phyloP scores from a whole-genome alignment of 1,284 basidiomycete genomes.

The Athelia sp. region DNA sequence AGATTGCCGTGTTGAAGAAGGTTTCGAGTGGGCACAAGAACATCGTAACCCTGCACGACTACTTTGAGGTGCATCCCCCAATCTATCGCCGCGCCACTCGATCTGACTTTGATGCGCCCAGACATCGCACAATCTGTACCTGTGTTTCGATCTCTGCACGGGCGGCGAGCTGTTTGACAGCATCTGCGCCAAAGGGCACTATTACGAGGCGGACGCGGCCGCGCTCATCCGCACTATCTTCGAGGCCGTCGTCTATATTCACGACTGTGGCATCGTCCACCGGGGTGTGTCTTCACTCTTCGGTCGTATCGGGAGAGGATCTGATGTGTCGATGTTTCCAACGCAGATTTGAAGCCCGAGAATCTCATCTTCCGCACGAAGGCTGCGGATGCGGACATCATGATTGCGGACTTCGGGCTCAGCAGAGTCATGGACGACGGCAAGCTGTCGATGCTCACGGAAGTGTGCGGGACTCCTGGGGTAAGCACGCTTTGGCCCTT shows the following conservation, averaged over 20 bases:
- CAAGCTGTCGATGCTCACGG: conserved; percentile 84
- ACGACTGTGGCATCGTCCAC: conserved; percentile 93
- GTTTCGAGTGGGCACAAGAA: conserved; percentile 90
- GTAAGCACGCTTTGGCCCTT: conserved; percentile 27
- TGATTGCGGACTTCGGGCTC: conserved; percentile 97
- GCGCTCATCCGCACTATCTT: conserved; percentile 85
- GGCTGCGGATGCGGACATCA: conserved; percentile 89
- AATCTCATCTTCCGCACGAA: conserved; percentile 92
- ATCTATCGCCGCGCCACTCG: not conserved
- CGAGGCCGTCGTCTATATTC: conserved; percentile 88
- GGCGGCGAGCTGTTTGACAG: conserved; percentile 98
- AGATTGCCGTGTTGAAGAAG: conserved; percentile 93
- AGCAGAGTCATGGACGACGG: conserved; percentile 88
- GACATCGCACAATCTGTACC: conserved; percentile 92
- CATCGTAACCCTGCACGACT: conserved; percentile 91
- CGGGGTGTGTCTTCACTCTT: conserved; percentile 50
- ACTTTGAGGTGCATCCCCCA: conserved; percentile 75
- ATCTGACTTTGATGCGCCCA: conserved; percentile 20
- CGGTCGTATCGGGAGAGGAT: not conserved
- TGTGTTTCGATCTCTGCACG: conserved; percentile 95
- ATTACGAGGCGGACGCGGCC: conserved; percentile 96
- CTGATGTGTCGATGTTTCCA: conserved; percentile 1
- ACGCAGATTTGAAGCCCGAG: conserved; percentile 89
- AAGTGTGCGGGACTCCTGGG: conserved; percentile 91
- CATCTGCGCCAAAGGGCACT: conserved; percentile 96